These are phyloP conservation scores for Stephania japonica DNA, from an alignment of 164 flowering plant genomes.

Conservation along the genomic window DNA sequence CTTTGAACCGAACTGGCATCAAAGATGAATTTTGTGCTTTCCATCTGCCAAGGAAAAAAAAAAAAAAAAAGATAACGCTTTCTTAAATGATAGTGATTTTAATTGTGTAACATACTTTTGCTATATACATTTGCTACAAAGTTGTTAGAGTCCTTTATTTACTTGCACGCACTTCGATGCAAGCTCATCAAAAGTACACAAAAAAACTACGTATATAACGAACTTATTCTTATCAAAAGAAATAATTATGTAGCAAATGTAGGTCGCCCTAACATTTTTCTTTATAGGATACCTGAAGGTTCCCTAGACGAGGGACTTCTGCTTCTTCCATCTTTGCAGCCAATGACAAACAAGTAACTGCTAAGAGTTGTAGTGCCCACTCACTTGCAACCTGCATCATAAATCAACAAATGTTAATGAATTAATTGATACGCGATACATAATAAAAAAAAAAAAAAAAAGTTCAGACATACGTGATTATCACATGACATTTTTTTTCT, in stretches of 20 bases:
- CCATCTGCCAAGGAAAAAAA: slow-evolving; percentile 30
- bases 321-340: slow-evolving; percentile 99
- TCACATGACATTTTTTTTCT: neutral
- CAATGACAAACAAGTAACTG: slow-evolving; percentile 84
- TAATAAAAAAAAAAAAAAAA: neutral
- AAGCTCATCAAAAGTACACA: neutral
- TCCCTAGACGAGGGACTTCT: slow-evolving; percentile 71
- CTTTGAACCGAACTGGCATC: slow-evolving; percentile 61
- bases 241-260: too few species aligned
- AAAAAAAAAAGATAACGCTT: too few species aligned
- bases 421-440: neutral
- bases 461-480: neutral
- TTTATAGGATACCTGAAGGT: slow-evolving; percentile 59
- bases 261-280: too few species aligned
- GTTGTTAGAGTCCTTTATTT: too few species aligned
- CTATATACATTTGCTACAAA: too few species aligned
- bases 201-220: too few species aligned
- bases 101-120: too few species aligned
- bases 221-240: neutral
- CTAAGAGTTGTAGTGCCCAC: slow-evolving; percentile 81
- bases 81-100: too few species aligned
- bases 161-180: too few species aligned
- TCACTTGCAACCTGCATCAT: slow-evolving; percentile 52
- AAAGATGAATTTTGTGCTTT: slow-evolving; percentile 58
- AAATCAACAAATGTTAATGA: neutral